Percentiles rank a stretch among this genome's conserved stretches.
These are phyloP conservation scores for Meredithiella fracta DNA, from an alignment of 2,329 filamentous ascomycete species.

Conservation along the genomic window DNA sequence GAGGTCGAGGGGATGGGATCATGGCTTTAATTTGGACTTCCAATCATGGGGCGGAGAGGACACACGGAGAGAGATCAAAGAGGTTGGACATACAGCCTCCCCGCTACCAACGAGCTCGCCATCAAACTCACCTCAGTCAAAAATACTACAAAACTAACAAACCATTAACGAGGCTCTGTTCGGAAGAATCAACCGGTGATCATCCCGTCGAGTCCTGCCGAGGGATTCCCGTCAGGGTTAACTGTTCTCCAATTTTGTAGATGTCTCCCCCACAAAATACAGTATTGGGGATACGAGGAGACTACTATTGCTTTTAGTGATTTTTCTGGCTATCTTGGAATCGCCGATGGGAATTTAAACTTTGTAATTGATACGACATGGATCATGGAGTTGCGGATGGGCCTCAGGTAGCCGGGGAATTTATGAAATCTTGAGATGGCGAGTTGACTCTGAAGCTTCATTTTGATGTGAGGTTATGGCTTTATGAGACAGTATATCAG, in stretches of 20 bases:
- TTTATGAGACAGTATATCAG: no score
- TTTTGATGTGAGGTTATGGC: no score
- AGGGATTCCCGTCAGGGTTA: neutral
- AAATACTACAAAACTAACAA: neutral
- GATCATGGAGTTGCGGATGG: neutral
- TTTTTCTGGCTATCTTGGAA: no score
- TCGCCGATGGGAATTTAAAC: neutral
- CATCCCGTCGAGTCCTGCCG: neutral
- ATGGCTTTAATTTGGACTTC: neutral
- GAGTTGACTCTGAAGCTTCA: no score
- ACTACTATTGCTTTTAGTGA: neutral
- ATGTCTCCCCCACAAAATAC: neutral
- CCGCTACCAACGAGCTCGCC: no score
- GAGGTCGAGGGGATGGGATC: neutral
- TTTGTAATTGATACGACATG: neutral
- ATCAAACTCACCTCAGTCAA: neutral
- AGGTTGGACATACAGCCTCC: neutral
- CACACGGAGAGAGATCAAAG: neutral
- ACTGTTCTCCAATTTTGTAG: neutral
- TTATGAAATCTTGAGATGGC: no score
- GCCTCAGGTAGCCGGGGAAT: neutral
- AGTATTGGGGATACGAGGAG: neutral
- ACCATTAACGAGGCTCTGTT: neutral
- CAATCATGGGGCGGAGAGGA: neutral
- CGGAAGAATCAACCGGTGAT: neutral